Evolutionary conservation across 1,139 yeast species (phyloP), one percentile per base, ranked within the genome.

Genomic region (Suhomyces terraborum): DNA sequence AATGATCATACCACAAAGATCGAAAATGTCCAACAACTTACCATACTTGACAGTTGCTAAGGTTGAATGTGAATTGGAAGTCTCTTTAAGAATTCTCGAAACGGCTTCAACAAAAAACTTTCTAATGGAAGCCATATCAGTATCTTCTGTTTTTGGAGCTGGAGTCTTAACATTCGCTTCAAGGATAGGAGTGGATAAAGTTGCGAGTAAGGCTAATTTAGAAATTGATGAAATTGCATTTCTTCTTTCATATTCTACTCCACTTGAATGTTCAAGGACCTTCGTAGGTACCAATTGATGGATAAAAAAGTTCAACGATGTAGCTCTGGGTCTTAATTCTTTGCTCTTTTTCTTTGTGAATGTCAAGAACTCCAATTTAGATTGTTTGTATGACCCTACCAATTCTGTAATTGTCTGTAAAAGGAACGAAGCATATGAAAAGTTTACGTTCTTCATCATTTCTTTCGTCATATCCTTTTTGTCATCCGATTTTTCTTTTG

Each of bases 361-460:
- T 0, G 91, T 82, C 42, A 91, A 67, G 54, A 91, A 86, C 53
- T 88, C 96, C 40, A 86, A 73, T 58, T 91, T 91, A 45, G 93
- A 80, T 47, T 80, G 82, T 50, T 84, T 84, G 61, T 89, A 91
- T 1, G 96, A 85, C 2, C 84, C 80, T 14, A 89, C 62, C 12
- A 89, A 66, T 52, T 91, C 98, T 1, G 84, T 74, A 27, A 89
- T 62, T 0, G 80, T 65, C 53, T 83, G 88, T 30, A 91, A 64
- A 31, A 91, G 63, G 56, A 83, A 87, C 36, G 85, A 75, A 41
- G 81, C 80, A 54, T 85, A 82, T 0, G 82, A 73, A 58, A 84
- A 86, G 25, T 77, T 71, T 9, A 53, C 48, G 48, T 78, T 77
- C 36, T 59, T 61, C 54, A 62, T 69, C 35, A 54, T 63, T 55